Conservation (phyloP, 164 flowering plant species). For the Liriodendron chinense region DNA sequence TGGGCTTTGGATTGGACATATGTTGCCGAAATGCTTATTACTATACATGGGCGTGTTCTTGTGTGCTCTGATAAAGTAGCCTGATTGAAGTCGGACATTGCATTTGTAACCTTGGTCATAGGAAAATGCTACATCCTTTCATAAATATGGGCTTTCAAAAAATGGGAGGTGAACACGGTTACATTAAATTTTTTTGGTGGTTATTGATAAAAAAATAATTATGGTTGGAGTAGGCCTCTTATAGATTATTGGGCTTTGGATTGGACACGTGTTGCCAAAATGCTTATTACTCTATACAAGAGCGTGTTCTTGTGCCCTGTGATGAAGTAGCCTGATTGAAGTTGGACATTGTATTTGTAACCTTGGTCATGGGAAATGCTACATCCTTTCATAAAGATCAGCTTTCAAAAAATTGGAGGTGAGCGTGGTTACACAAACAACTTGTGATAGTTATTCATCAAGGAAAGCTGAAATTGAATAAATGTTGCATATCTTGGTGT, state of each 20-base stretch:
- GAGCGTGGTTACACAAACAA: background rate
- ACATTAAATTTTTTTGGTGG: background rate
- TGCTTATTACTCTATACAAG: background rate
- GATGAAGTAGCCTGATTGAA: background rate
- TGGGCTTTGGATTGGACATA: no score
- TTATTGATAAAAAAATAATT: background rate
- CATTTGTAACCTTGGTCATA: background rate
- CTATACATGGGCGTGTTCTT: background rate
- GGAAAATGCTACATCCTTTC: background rate
- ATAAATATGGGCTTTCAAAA: background rate
- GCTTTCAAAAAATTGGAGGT: background rate
- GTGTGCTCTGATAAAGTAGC: background rate
- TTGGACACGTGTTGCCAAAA: no score
- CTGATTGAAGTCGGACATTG: background rate
- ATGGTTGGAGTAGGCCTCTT: no score
- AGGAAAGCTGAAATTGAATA: background rate
- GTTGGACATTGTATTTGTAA: background rate
- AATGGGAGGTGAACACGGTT: background rate
- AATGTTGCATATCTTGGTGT: background rate
- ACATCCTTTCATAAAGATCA: background rate
- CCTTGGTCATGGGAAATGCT: background rate
- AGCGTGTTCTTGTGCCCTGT: background rate
- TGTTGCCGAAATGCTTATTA: no score
- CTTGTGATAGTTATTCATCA: background rate
- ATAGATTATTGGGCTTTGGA: no score